A percentile compares a stretch with the other conserved stretches of the same genome.
Evolutionary conservation across 2,329 filamentous ascomycete species (phyloP).

Genomic region (Diaporthe capsici): DNA sequence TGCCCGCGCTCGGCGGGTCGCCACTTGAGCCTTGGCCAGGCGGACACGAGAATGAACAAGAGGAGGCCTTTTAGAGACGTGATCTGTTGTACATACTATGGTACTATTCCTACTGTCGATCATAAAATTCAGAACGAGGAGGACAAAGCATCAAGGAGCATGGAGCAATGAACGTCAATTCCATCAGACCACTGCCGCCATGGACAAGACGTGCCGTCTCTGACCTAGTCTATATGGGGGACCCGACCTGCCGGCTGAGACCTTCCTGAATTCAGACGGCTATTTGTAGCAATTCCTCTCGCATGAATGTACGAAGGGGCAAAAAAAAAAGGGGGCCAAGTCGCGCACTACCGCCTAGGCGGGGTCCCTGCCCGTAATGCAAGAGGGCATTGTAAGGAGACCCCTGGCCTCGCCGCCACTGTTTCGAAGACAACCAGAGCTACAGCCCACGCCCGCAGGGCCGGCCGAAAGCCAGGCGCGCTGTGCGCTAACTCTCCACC

Average conservation of each 20-base stretch:
- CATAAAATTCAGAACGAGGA: not conserved
- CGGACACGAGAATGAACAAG: too few relatives aligned
- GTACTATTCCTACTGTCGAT: not conserved
- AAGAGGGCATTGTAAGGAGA: not conserved
- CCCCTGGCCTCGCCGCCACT: slow-evolving; percentile 17
- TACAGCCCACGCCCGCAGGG: slow-evolving; percentile 11
- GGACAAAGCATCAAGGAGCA: not conserved
- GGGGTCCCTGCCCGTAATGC: slow-evolving; percentile 21
- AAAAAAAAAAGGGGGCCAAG: slow-evolving; percentile 9
- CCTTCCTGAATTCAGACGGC: not conserved
- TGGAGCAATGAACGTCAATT: too few relatives aligned
- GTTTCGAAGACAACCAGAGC: slow-evolving; percentile 15
- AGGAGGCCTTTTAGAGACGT: not conserved
- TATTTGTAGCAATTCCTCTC: slow-evolving; percentile 15
- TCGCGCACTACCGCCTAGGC: slow-evolving; percentile 2
- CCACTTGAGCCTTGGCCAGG: not conserved
- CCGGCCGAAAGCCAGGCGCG: not conserved
- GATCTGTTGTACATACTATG: not conserved
- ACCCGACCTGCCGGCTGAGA: slow-evolving; percentile 3
- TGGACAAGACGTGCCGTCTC: not conserved
- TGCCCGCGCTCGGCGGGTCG: slow-evolving; percentile 4
- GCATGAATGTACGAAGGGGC: slow-evolving; percentile 16
- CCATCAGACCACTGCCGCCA: not conserved
- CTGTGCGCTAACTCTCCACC: slow-evolving; percentile 1
- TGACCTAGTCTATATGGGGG: not conserved